Evolutionary conservation across 2,329 filamentous ascomycete species (phyloP), one percentile per base, ranked within the genome.

Genomic region (Myriangium duriaei): DNA sequence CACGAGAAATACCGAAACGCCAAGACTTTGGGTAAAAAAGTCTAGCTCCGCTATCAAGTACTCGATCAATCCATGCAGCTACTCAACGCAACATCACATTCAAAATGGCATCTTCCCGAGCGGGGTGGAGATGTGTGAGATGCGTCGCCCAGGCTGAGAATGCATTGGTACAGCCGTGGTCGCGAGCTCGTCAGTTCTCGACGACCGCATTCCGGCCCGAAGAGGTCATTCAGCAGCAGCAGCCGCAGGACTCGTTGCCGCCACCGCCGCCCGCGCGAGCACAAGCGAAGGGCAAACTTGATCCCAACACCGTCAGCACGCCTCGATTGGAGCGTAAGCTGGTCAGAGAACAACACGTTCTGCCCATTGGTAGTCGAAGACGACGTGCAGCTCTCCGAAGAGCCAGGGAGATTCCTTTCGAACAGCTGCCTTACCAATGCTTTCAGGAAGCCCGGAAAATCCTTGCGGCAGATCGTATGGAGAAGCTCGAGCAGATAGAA

Each of bases 381-480:
- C 79, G 87, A 45, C 79, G 88, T 56, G 62, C 62, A 34, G 58
- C 56, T 30, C 47, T 58, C 16, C 45, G 70, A 52, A 73, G 65
- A 50, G 72, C 65, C 26, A 63, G 70, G 45, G 72, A 79, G 51
- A 65, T 94, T 34, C 85, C 87, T 16, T 95, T 98, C 56, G 85
- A 94, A 65, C 81, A 88, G 56, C 67, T 98, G 48, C 91, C 91
- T 12, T 98, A 92, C 64, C 88, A 96, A 69, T 91, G 84, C 62
- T 98, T 96, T 66, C 91, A 98, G 63, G 87, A 95, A 64, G 91
- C 91, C 29, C 76, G 87, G 45, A 83, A 85, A 57, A 63, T 96
- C 34, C 67, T 98, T 40, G 70, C 76, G 37, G 74, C 74, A 39
- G 91, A 98, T 57, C 75, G 88, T 29, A 67, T 77, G 47, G 74